Percentiles rank a stretch among this genome's conserved stretches.
Evolutionary conservation across 2,329 filamentous ascomycete species (phyloP).

Genomic region (Simplicillium sp.): DNA sequence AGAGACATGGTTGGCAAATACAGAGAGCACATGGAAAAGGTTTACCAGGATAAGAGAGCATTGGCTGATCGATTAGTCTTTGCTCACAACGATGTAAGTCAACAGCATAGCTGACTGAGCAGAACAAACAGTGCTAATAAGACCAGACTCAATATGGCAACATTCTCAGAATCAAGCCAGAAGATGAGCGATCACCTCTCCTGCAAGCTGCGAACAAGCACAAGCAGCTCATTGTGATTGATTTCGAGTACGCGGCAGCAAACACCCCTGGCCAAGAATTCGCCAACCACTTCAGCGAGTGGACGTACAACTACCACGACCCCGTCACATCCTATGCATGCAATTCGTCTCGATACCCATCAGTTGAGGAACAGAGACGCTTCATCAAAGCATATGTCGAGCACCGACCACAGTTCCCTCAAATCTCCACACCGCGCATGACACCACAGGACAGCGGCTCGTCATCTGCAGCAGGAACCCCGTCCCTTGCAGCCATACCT

Average conservation of each 20-base stretch:
- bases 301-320: slow-evolving; percentile 97
- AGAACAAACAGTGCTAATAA: neutral
- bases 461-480: slow-evolving; percentile 15
- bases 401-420: slow-evolving; percentile 62
- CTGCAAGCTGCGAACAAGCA: slow-evolving; percentile 86
- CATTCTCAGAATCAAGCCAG: slow-evolving; percentile 64
- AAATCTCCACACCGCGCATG: slow-evolving; percentile 41
- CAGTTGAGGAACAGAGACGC: slow-evolving; percentile 66
- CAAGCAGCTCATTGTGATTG: slow-evolving; percentile 93
- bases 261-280: slow-evolving; percentile 85
- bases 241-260: slow-evolving; percentile 93
- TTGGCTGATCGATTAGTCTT: slow-evolving; percentile 76
- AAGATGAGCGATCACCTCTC: slow-evolving; percentile 72
- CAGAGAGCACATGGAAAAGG: slow-evolving; percentile 59
- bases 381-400: slow-evolving; percentile 83
- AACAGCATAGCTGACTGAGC: neutral
- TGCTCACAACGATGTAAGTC: slow-evolving; percentile 88
- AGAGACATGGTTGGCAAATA: slow-evolving; percentile 67
- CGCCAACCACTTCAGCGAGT: slow-evolving; percentile 96
- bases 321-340: slow-evolving; percentile 54
- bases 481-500: slow-evolving; percentile 23
- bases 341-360: slow-evolving; percentile 64
- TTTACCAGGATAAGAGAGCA: slow-evolving; percentile 57
- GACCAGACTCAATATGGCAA: slow-evolving; percentile 93
- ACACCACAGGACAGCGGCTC: slow-evolving; percentile 31